Evolutionary conservation across 441 rosid species (phyloP).

Genomic region (Metrosideros polymorpha): DNA sequence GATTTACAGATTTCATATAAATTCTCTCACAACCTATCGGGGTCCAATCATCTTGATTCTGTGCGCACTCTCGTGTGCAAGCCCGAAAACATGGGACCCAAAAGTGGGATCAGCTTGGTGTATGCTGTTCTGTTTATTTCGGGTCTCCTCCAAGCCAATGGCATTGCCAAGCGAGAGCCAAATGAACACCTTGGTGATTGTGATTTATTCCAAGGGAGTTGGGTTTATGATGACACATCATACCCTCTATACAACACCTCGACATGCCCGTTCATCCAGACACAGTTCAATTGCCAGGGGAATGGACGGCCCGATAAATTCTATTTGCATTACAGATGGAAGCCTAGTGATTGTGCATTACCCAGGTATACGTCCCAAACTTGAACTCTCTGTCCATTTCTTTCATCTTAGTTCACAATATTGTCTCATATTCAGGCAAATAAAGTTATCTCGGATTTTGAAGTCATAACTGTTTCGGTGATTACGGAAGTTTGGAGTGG

Average conservation of each 20-base stretch:
- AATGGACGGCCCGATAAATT: neutral
- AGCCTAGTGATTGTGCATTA: neutral
- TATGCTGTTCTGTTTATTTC: neutral
- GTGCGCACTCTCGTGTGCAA: neutral
- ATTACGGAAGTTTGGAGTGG: neutral
- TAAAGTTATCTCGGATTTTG: neutral
- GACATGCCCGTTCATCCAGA: neutral
- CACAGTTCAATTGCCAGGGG: neutral
- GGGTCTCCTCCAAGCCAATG: neutral
- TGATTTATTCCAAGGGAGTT: neutral
- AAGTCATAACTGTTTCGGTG: neutral
- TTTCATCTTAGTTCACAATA: neutral
- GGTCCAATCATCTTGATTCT: neutral
- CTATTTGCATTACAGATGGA: constrained; percentile 2
- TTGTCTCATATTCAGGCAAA: neutral
- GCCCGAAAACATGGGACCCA: neutral
- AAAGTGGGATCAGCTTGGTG: neutral
- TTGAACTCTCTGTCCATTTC: neutral
- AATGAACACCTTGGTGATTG: neutral
- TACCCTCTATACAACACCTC: neutral
- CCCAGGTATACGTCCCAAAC: neutral
- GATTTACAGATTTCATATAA: neutral
- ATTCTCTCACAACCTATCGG: neutral
- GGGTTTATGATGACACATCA: neutral
- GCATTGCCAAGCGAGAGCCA: neutral